Evolutionary conservation across 192 early-diverging fungal genomes (phyloP), one percentile per base, ranked within the genome.

Genomic region (Entomortierella lignicola): DNA sequence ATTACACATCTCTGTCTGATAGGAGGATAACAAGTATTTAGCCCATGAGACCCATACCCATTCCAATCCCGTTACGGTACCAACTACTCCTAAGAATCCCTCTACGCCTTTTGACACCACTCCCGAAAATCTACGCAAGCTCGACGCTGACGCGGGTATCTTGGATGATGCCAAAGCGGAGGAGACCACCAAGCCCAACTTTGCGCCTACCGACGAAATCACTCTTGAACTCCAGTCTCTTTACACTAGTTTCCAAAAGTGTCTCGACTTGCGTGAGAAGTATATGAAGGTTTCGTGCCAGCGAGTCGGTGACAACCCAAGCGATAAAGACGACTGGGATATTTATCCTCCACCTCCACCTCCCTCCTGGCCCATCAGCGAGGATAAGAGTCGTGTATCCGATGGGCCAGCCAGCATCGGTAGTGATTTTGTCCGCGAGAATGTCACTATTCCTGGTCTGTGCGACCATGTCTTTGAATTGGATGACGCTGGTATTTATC

Each of bases 321-420:
- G 93, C 58, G 95, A 99, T 84, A 55, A 62, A 7, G 83, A 86
- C 18, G 85, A 83, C 43, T 99, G 94, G 94, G 83, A 90, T 6
- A 93, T 98, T 60, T 98, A 97, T 79, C 97, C 97, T 44, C 86
- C 89, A n/a, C 93, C 96, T 13, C 95, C 96, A 0, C 81, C 85
- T 1, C 92, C 93, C 5, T 89, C 91, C 1, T 95, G 94, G 91
- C 86, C 31, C 48, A 55, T 62, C 56, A 74, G n/a, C 25, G 82
- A 77, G 31, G 68, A 84, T 62, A 83, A 85, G 58, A 64, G 66
- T 17, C 70, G 71, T 21, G 79, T 69, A 5, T 69, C 67, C 17
- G 74, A 77, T 42, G 77, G 63, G 17, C 79, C 73, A 32, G 60
- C 66, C 48, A 63, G 69, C 21, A 72, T 84, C 31, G 83, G 83